Conservation (phyloP, 2,329 filamentous ascomycete genomes). For the Daldinia sp. region DNA sequence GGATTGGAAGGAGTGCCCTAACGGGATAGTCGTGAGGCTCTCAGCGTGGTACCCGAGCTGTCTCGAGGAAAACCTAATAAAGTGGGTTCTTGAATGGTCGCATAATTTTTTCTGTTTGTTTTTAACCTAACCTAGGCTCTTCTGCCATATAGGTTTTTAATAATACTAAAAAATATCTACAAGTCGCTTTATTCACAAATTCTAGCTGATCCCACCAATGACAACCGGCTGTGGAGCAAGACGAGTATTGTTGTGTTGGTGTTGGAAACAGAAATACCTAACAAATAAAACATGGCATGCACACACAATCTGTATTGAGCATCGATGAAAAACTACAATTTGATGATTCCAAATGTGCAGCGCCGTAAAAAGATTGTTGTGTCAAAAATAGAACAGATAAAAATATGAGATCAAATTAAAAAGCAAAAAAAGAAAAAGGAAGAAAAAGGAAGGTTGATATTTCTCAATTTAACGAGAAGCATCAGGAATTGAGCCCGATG, state of each 20-base stretch:
- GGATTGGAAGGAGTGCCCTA: background rate
- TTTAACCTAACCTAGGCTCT: background rate
- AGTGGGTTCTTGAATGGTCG: background rate
- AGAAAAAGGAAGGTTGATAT: constrained; percentile 9
- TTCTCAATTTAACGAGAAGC: constrained; percentile 35
- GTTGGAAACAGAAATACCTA: too few species aligned
- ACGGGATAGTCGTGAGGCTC: background rate
- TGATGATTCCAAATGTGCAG: too few species aligned
- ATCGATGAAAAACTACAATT: too few species aligned
- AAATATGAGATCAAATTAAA: background rate
- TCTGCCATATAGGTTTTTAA: too few species aligned
- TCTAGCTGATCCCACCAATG: too few species aligned
- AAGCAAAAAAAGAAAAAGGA: background rate
- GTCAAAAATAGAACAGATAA: background rate
- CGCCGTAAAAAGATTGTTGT: too few species aligned
- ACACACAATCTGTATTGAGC: too few species aligned
- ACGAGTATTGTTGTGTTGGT: too few species aligned
- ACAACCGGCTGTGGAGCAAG: too few species aligned
- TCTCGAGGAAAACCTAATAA: background rate
- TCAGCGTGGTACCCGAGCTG: background rate
- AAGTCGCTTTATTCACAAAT: too few species aligned
- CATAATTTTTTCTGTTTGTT: background rate
- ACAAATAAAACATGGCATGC: too few species aligned
- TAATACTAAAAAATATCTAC: too few species aligned
- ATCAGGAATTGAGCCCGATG: constrained; percentile 57